phyloP scores from a whole-genome alignment of 1,284 basidiomycete species.

The Sanguinoderma infundibulare region DNA sequence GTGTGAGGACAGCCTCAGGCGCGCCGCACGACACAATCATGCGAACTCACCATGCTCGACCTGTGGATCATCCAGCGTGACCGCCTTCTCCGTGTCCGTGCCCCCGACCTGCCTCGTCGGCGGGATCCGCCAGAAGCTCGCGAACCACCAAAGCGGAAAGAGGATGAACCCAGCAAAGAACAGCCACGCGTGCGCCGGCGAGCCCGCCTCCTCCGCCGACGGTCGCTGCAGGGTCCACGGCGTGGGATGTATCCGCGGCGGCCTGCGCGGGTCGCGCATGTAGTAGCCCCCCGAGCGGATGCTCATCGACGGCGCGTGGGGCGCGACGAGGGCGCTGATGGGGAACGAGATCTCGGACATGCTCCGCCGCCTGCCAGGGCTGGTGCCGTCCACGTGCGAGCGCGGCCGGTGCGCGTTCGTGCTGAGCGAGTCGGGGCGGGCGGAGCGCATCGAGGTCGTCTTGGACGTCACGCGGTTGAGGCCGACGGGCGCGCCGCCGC shows the following conservation, averaged over 20 bases:
- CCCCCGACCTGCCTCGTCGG: slow-evolving; percentile 64
- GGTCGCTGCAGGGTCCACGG: slow-evolving; percentile 62
- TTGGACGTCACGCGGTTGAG: slow-evolving; percentile 43
- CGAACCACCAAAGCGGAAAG: slow-evolving; percentile 81
- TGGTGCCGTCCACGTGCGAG: background rate
- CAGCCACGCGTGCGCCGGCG: slow-evolving; percentile 72
- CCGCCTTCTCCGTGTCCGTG: slow-evolving; percentile 67
- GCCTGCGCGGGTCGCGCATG: slow-evolving; percentile 78
- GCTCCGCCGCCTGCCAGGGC: slow-evolving; percentile 33
- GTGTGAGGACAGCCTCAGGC: slow-evolving; percentile 8
- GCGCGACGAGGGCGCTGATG: slow-evolving; percentile 73
- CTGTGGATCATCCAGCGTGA: slow-evolving; percentile 77
- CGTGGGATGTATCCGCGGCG: slow-evolving; percentile 58
- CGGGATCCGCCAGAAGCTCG: slow-evolving; percentile 62
- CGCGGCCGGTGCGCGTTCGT: slow-evolving; percentile 9
- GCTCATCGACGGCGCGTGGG: slow-evolving; percentile 71
- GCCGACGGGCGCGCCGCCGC: slow-evolving; percentile 35
- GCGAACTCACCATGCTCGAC: slow-evolving; percentile 67
- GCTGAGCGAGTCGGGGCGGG: slow-evolving; percentile 26
- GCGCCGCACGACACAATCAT: background rate
- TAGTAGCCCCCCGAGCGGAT: slow-evolving; percentile 60
- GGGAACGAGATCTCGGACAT: slow-evolving; percentile 62
- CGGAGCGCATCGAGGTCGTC: slow-evolving; percentile 38
- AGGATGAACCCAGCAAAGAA: slow-evolving; percentile 77
- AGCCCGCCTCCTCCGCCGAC: slow-evolving; percentile 58